Conservation (phyloP, 139 green algal species). For the Marvania coccoides region DNA sequence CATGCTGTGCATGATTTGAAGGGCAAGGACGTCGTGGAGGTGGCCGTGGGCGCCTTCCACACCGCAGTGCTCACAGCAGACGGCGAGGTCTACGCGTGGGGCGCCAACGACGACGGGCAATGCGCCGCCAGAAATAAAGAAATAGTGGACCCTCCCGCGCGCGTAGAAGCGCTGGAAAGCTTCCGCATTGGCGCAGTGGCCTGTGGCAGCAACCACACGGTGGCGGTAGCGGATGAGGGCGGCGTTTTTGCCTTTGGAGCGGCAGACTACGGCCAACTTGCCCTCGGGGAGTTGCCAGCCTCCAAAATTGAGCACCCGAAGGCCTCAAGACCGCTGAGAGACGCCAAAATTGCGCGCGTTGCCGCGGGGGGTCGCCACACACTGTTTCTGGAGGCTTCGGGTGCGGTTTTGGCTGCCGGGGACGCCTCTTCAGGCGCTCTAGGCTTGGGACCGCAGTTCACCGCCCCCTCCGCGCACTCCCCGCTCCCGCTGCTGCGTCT, state of each 20-base stretch:
- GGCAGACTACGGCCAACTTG: conserved; percentile 59
- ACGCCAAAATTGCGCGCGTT: conserved; percentile 27
- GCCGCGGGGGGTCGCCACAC: conserved; percentile 52
- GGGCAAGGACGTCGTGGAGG: not conserved
- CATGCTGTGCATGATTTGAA: not conserved
- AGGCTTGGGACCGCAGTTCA: not conserved
- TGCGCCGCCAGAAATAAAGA: conserved; percentile 4
- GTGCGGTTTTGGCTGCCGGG: conserved; percentile 1
- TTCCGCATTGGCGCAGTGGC: conserved; percentile 25
- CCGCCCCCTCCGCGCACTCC: not conserved
- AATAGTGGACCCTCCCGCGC: not conserved
- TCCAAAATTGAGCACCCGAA: conserved; percentile 4
- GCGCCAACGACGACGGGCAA: conserved; percentile 46
- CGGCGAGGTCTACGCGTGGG: conserved; percentile 44
- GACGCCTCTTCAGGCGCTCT: conserved; percentile 1
- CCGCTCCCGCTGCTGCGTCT: conserved; percentile 35
- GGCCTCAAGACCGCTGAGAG: not conserved
- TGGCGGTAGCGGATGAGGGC: conserved; percentile 45
- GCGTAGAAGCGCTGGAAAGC: conserved; percentile 40
- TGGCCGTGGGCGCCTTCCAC: conserved; percentile 26
- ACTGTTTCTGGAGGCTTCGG: conserved; percentile 7
- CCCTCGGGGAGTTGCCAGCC: conserved; percentile 13
- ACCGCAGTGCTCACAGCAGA: conserved; percentile 42
- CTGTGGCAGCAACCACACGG: conserved; percentile 34
- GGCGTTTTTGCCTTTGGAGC: conserved; percentile 41